These are phyloP conservation scores for Penicillium oxalicum DNA, from an alignment of 2,329 filamentous ascomycete species.

Conservation along the genomic window DNA sequence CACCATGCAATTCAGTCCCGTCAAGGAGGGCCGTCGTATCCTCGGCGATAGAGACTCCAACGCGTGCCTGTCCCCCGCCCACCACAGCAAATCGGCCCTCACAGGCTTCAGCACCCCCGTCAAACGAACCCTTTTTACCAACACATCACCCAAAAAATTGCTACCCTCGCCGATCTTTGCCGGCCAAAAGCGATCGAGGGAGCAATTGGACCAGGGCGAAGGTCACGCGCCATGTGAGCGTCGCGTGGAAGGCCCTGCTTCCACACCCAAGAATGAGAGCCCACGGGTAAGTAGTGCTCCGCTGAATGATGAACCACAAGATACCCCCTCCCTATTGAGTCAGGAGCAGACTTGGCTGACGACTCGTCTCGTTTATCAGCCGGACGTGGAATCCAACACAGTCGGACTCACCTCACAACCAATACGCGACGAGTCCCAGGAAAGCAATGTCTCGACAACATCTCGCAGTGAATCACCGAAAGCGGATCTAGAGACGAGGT, in stretches of 20 bases:
- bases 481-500: slow-evolving; percentile 10
- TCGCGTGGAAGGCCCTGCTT: slow-evolving; percentile 12
- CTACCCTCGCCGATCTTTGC: slow-evolving; percentile 31
- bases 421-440: slow-evolving; percentile 12
- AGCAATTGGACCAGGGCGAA: slow-evolving; percentile 31
- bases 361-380: slow-evolving; percentile 5
- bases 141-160: slow-evolving; percentile 24
- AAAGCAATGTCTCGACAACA: slow-evolving; percentile 8
- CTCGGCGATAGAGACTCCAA: slow-evolving; percentile 39
- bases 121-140: slow-evolving; percentile 24
- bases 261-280: slow-evolving; percentile 12
- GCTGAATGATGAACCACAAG: background rate
- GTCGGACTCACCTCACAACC: slow-evolving; percentile 16
- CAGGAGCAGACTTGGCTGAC: slow-evolving; percentile 8
- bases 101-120: slow-evolving; percentile 20
- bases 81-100: slow-evolving; percentile 17
- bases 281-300: slow-evolving; percentile 16
- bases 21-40: slow-evolving; percentile 35
- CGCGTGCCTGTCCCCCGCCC: slow-evolving; percentile 34
- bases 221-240: slow-evolving; percentile 17
- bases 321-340: background rate
- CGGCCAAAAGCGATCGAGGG: slow-evolving; percentile 38
- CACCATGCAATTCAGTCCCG: slow-evolving; percentile 25
- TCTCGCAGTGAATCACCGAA: slow-evolving; percentile 8
- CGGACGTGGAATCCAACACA: slow-evolving; percentile 14